A percentile compares a stretch with the other conserved stretches of the same genome.
phyloP scores from a whole-genome alignment of 495 filamentous ascomycete species.

The Daldinia caldariorum region DNA sequence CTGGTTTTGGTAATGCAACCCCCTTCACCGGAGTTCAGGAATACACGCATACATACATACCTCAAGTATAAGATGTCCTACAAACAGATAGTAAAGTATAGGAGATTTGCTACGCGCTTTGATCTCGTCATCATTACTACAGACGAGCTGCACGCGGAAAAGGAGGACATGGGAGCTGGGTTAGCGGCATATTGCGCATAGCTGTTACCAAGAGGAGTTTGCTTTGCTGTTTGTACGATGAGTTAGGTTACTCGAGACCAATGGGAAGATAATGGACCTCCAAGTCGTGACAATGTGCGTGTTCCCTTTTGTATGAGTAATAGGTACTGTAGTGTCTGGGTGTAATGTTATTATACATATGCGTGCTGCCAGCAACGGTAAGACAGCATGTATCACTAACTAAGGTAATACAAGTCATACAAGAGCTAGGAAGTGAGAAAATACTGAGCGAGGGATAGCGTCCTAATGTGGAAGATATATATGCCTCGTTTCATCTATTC shows the following conservation, averaged over 20 bases:
- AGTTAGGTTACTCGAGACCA: slow-evolving; percentile 3
- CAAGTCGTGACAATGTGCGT: background rate
- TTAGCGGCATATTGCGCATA: slow-evolving; percentile 10
- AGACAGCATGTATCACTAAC: background rate
- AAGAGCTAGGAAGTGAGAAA: background rate
- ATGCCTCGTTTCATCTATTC: slow-evolving; percentile 2
- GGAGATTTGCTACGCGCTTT: background rate
- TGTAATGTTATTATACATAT: background rate
- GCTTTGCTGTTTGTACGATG: background rate
- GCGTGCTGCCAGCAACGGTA: too few relatives aligned
- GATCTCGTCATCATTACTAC: slow-evolving; percentile 5
- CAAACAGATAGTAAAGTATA: background rate
- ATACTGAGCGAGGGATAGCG: background rate
- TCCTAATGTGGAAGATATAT: slow-evolving; percentile 5
- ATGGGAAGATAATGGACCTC: background rate
- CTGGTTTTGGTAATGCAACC: background rate
- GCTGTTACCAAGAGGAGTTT: slow-evolving; percentile 4
- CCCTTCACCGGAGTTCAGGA: background rate
- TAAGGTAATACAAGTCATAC: background rate
- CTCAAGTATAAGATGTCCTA: background rate
- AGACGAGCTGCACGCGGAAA: slow-evolving; percentile 6
- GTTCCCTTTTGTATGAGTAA: background rate
- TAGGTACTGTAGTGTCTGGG: background rate
- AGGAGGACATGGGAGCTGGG: slow-evolving; percentile 3
- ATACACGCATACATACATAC: background rate